phyloP scores from a whole-genome alignment of 2,329 filamentous ascomycete species.

The Furcasterigmium furcatum region DNA sequence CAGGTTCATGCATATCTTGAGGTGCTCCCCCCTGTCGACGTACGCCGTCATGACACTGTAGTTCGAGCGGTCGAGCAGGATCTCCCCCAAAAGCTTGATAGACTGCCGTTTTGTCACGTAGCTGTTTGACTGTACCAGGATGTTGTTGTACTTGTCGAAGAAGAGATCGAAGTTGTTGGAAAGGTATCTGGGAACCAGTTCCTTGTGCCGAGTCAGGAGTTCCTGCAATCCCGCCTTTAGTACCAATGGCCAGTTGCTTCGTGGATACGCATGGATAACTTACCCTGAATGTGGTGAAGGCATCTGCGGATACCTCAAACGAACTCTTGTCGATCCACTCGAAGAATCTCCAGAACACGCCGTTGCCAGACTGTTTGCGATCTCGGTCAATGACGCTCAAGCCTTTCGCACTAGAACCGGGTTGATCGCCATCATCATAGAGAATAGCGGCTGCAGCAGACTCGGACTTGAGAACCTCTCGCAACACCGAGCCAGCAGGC shows the following conservation, averaged over 20 bases:
- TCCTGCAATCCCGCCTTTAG: constrained; percentile 52
- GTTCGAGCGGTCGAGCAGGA: constrained; percentile 90
- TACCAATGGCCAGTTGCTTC: no score
- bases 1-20: constrained; percentile 98
- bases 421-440: constrained; percentile 79
- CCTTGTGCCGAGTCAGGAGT: constrained; percentile 90
- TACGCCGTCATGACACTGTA: constrained; percentile 98
- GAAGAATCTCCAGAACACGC: constrained; percentile 96
- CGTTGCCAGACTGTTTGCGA: constrained; percentile 70
- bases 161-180: constrained; percentile 89
- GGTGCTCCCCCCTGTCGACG: constrained; percentile 89
- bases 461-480: constrained; percentile 87
- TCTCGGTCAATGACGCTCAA: constrained; percentile 76
- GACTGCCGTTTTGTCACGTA: constrained; percentile 98
- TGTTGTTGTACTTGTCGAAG: constrained; percentile 85
- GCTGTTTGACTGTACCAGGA: constrained; percentile 85
- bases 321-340: constrained; percentile 95
- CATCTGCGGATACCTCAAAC: constrained; percentile 95
- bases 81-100: constrained; percentile 94
- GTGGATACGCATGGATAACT: constrained; percentile 19
- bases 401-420: constrained; percentile 70
- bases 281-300: constrained; percentile 95
- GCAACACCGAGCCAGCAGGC: constrained; percentile 82
- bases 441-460: constrained; percentile 86
- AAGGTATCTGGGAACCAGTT: constrained; percentile 83